A percentile compares a stretch with the other conserved stretches of the same genome.
These are phyloP conservation scores for Tulasnella calospora DNA, from an alignment of 768 basidiomycete species.

Conservation along the genomic window DNA sequence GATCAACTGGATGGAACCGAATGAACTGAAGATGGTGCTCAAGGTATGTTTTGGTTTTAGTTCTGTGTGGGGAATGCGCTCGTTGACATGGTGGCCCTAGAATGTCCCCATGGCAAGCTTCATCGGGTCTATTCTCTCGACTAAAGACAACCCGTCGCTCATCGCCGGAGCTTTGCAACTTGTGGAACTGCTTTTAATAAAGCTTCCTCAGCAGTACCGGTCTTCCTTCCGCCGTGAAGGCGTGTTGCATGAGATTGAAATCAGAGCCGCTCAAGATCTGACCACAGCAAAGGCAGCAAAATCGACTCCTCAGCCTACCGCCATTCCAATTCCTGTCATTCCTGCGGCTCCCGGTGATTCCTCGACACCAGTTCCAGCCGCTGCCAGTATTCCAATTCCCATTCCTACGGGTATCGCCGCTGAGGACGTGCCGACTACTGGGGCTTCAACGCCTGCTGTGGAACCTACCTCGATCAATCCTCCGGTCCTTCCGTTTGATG, in stretches of 20 bases:
- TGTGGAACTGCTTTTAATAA: conserved; percentile 82
- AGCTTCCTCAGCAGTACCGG: conserved; percentile 77
- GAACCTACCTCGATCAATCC: conserved; percentile 33
- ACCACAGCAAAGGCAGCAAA: conserved; percentile 42
- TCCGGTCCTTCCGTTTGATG: conserved; percentile 47
- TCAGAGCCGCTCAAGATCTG: conserved; percentile 60
- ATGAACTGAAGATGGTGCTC: conserved; percentile 69
- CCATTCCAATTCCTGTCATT: neutral
- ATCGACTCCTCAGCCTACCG: conserved; percentile 10
- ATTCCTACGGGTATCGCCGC: conserved; percentile 29
- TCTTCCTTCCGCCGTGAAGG: conserved; percentile 91
- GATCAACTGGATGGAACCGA: conserved; percentile 77
- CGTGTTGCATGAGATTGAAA: conserved; percentile 90
- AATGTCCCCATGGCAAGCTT: conserved; percentile 93
- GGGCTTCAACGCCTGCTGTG: neutral
- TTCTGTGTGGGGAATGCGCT: conserved; percentile 8
- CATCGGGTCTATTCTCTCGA: conserved; percentile 87
- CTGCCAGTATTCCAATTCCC: conserved; percentile 30
- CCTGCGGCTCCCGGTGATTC: neutral
- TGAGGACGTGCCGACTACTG: neutral
- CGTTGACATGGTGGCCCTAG: conserved; percentile 41
- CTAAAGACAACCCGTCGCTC: conserved; percentile 80
- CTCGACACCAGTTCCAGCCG: neutral
- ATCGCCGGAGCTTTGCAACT: conserved; percentile 88
- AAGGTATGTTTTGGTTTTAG: conserved; percentile 49